phyloP scores from a whole-genome alignment of 2,329 filamentous ascomycete species.

The Colletotrichum endophyticum region DNA sequence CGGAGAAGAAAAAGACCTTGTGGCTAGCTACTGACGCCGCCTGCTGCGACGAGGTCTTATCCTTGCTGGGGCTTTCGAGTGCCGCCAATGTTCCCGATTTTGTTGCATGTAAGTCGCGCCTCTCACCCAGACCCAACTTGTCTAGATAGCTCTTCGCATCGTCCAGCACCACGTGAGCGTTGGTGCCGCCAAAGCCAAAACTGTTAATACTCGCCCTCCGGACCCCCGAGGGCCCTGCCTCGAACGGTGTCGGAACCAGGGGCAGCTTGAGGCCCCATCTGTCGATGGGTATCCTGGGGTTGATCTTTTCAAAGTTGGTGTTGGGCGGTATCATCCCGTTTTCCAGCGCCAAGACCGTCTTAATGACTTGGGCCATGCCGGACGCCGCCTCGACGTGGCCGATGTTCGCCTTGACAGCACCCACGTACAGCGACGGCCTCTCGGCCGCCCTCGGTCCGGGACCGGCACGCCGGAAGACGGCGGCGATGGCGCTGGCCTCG shows the following conservation, averaged over 20 bases:
- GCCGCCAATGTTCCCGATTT: not conserved
- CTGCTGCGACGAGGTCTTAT: not conserved
- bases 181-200: conserved; percentile 33
- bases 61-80: not conserved
- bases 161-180: conserved; percentile 29
- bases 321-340: not conserved
- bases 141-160: not conserved
- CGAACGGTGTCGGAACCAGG: conserved; percentile 23
- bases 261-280: not conserved
- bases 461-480: conserved; percentile 40
- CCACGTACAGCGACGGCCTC: conserved; percentile 24
- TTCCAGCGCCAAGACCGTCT: not conserved
- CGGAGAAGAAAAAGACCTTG: not conserved
- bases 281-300: not conserved
- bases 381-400: conserved; percentile 4
- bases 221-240: not conserved
- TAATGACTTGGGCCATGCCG: not conserved
- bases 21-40: not conserved
- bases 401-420: conserved; percentile 26
- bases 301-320: not conserved
- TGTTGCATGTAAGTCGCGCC: not conserved
- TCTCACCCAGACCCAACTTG: not conserved
- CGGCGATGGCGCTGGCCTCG: conserved; percentile 52
- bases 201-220: conserved; percentile 29
- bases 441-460: conserved; percentile 26